Conservation (phyloP, 2,329 filamentous ascomycete genomes). For the Moelleriella libera region DNA sequence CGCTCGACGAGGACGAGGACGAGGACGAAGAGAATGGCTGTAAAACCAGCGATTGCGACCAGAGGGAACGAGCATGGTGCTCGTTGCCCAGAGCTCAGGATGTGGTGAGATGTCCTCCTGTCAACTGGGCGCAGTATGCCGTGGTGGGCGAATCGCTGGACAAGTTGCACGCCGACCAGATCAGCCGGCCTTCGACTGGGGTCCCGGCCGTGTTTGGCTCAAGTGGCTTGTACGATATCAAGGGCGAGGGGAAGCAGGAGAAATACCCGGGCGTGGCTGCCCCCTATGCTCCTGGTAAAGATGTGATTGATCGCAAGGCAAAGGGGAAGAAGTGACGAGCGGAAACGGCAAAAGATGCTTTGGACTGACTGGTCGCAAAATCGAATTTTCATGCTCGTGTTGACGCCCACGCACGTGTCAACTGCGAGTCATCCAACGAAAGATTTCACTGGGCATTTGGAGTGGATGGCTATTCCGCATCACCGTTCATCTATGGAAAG, state of each 20-base stretch:
- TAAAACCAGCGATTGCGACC: constrained; percentile 7
- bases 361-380: not conserved
- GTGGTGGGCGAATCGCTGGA: constrained; percentile 70
- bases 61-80: constrained; percentile 33
- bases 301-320: constrained; percentile 27
- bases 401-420: not conserved
- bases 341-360: too few relatives aligned
- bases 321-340: constrained; percentile 16
- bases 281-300: constrained; percentile 39
- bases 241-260: constrained; percentile 28
- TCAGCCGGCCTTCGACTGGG: constrained; percentile 45
- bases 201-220: constrained; percentile 28
- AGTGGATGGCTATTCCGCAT: not conserved
- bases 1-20: constrained; percentile 12
- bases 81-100: constrained; percentile 65
- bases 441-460: not conserved
- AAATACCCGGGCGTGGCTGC: constrained; percentile 37
- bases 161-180: constrained; percentile 70
- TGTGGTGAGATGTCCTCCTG: constrained; percentile 70
- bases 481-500: too few relatives aligned
- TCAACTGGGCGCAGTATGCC: constrained; percentile 93
- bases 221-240: constrained; percentile 37
- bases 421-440: not conserved
- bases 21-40: constrained; percentile 9
- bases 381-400: not conserved